These are phyloP conservation scores for Mycena epipterygia DNA, from an alignment of 768 basidiomycete species.

Conservation along the genomic window DNA sequence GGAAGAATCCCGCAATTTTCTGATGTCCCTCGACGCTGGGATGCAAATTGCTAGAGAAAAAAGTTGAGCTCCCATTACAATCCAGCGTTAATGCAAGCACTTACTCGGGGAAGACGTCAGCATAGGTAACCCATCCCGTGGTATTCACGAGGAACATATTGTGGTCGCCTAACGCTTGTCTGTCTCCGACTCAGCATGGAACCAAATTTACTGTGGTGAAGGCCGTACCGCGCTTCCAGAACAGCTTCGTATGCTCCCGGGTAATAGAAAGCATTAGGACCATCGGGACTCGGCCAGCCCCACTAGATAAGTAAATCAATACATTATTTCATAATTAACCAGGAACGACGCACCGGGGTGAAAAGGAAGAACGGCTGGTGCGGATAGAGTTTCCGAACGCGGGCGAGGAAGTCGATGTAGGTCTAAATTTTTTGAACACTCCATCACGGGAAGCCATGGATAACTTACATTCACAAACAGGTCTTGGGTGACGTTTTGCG, in stretches of 20 bases:
- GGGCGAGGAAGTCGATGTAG: conserved; percentile 60
- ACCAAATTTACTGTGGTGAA: not conserved
- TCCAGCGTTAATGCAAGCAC: conserved; percentile 20
- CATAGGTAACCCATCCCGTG: conserved; percentile 66
- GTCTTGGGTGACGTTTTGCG: conserved; percentile 59
- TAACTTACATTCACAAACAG: conserved; percentile 56
- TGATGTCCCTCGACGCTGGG: conserved; percentile 61
- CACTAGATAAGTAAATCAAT: conserved; percentile 48
- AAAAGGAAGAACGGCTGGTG: conserved; percentile 65
- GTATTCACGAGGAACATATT: conserved; percentile 68
- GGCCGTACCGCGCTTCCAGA: conserved; percentile 51
- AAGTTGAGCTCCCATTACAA: not conserved
- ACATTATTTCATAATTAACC: not conserved
- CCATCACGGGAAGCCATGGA: not conserved
- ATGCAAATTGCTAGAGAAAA: conserved; percentile 55
- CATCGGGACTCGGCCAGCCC: conserved; percentile 68
- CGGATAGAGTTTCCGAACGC: conserved; percentile 57
- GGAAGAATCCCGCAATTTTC: conserved; percentile 62
- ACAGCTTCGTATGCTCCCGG: conserved; percentile 59
- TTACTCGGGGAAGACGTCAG: conserved; percentile 62
- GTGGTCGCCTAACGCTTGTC: conserved; percentile 58
- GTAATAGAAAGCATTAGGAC: conserved; percentile 60
- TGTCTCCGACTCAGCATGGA: conserved; percentile 23
- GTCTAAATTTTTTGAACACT: conserved; percentile 45
- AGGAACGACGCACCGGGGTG: conserved; percentile 57